phyloP scores from a whole-genome alignment of 1,139 yeast genomes.

The Hyphopichia khmerensis region DNA sequence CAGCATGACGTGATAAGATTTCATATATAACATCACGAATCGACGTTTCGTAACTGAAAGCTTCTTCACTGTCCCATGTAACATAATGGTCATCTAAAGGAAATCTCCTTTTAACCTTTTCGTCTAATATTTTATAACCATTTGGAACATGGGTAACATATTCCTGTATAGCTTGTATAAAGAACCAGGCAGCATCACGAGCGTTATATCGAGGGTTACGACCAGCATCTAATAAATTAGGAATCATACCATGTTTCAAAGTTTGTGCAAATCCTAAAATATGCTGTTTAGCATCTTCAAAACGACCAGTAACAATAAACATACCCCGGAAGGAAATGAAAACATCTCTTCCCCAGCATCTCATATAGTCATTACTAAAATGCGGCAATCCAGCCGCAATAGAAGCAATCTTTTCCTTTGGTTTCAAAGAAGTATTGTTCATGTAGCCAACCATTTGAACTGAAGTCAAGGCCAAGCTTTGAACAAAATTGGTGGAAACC shows the following conservation, averaged over 20 bases:
- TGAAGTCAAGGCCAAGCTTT: constrained; percentile 76
- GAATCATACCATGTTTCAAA: constrained; percentile 91
- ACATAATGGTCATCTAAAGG: constrained; percentile 86
- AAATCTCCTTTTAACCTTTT: constrained; percentile 76
- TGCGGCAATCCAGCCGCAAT: constrained; percentile 98
- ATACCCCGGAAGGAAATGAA: constrained; percentile 85
- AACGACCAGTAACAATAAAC: constrained; percentile 72
- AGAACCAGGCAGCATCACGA: constrained; percentile 97
- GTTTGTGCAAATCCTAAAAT: constrained; percentile 88
- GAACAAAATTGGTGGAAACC: constrained; percentile 69
- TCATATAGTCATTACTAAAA: constrained; percentile 84
- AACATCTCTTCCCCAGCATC: constrained; percentile 99
- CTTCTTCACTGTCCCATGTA: constrained; percentile 64
- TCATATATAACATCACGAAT: constrained; percentile 80
- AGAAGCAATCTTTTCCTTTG: constrained; percentile 62
- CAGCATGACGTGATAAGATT: constrained; percentile 80
- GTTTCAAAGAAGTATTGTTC: constrained; percentile 73
- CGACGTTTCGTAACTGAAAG: constrained; percentile 69
- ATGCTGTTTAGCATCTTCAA: constrained; percentile 76
- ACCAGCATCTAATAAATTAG: constrained; percentile 89
- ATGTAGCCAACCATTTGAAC: constrained; percentile 82
- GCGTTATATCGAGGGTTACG: constrained; percentile 94
- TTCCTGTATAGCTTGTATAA: constrained; percentile 82
- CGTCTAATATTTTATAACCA: constrained; percentile 67
- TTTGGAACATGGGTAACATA: constrained; percentile 67